Conservation (phyloP, 257 asterid species). For the Solanum stenotomum region DNA sequence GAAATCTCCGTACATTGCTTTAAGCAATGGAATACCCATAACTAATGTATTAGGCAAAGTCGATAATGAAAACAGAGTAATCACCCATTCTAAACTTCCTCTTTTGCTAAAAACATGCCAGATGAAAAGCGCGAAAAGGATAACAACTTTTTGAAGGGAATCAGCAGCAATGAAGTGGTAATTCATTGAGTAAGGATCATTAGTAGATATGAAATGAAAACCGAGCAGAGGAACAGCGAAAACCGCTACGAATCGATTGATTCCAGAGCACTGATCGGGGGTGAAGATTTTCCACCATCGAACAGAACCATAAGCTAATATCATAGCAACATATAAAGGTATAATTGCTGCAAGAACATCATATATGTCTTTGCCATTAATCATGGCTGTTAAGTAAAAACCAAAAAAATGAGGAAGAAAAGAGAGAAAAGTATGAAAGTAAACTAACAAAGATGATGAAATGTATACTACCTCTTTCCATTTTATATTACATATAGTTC, state of each 20-base stretch:
- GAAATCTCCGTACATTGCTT: conserved; percentile 91
- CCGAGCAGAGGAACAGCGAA: conserved; percentile 85
- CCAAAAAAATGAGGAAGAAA: neutral
- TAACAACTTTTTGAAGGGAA: conserved; percentile 65
- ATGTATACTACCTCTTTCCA: neutral
- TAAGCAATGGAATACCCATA: conserved; percentile 81
- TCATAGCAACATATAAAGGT: conserved; percentile 81
- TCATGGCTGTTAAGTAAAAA: conserved; percentile 26
- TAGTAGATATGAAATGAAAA: conserved; percentile 83
- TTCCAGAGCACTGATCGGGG: conserved; percentile 88
- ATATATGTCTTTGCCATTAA: conserved; percentile 70
- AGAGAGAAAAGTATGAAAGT: neutral
- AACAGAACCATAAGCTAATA: conserved; percentile 79
- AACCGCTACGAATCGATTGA: conserved; percentile 86
- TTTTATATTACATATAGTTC: neutral
- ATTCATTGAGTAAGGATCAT: conserved; percentile 72
- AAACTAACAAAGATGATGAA: neutral
- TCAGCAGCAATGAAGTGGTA: conserved; percentile 87
- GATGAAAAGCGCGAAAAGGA: conserved; percentile 46
- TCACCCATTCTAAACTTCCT: conserved; percentile 71
- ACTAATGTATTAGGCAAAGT: conserved; percentile 88
- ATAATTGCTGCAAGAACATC: conserved; percentile 76
- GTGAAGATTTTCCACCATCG: conserved; percentile 94
- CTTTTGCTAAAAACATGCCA: conserved; percentile 59
- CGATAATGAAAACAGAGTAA: conserved; percentile 74